Evolutionary conservation across 2,329 filamentous ascomycete genomes (phyloP).

Genomic region (Fusarium sp.): DNA sequence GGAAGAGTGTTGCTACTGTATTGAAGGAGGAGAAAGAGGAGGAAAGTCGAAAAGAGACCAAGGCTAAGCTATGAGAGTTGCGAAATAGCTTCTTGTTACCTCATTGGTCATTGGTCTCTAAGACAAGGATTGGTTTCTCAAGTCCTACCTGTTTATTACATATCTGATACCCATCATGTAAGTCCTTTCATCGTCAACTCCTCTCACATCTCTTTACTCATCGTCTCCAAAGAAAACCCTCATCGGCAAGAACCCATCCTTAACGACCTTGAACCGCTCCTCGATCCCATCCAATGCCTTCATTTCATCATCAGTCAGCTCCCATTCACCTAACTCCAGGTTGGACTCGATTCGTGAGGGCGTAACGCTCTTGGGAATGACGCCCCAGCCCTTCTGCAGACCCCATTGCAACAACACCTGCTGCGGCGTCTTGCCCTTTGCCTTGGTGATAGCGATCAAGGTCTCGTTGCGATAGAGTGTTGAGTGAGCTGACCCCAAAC

Average conservation of each 20-base stretch:
- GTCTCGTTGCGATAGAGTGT: conserved; percentile 77
- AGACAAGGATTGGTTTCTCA: not conserved
- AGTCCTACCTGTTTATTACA: conserved; percentile 4
- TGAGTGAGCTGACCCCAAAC: conserved; percentile 79
- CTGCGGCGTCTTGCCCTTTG: conserved; percentile 78
- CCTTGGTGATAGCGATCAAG: conserved; percentile 73
- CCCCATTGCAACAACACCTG: conserved; percentile 88
- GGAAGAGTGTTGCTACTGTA: conserved; percentile 65
- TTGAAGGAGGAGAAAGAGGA: conserved; percentile 56
- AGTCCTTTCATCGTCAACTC: not conserved
- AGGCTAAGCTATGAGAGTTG: conserved; percentile 57
- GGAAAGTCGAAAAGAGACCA: conserved; percentile 38
- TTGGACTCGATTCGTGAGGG: conserved; percentile 81
- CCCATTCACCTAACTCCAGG: conserved; percentile 81
- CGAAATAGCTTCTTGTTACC: conserved; percentile 14
- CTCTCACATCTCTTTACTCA: conserved; percentile 66
- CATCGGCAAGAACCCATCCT: conserved; percentile 79
- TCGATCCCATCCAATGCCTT: conserved; percentile 75
- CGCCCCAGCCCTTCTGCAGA: conserved; percentile 83
- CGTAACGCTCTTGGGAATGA: conserved; percentile 89
- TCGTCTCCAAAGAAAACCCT: conserved; percentile 89
- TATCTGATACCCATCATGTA: conserved; percentile 30
- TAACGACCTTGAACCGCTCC: conserved; percentile 87
- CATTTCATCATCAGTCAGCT: conserved; percentile 80
- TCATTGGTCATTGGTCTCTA: conserved; percentile 12